Percentiles rank a stretch among this genome's conserved stretches.
Conservation (phyloP, 1,284 basidiomycete genomes). For the Ganoderma multipileum region DNA sequence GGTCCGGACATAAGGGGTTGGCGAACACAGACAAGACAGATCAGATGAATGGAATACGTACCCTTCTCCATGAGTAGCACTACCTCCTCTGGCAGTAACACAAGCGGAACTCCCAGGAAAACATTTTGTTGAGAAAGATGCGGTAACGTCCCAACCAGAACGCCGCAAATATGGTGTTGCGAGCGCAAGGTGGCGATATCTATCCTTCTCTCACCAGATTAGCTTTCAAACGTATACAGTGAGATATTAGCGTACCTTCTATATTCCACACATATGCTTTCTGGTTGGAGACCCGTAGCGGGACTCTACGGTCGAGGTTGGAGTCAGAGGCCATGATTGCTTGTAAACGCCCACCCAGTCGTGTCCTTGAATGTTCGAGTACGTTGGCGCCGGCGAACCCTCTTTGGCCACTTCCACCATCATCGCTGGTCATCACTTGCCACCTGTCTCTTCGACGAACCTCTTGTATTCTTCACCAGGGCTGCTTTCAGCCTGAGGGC, state of each 20-base stretch:
- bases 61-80: slow-evolving; percentile 86
- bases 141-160: slow-evolving; percentile 90
- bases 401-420: slow-evolving; percentile 12
- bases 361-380: slow-evolving; percentile 13
- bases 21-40: slow-evolving; percentile 7
- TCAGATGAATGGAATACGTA: slow-evolving; percentile 41
- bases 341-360: slow-evolving; percentile 11
- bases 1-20: slow-evolving; percentile 11
- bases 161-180: slow-evolving; percentile 83
- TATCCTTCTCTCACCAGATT: slow-evolving; percentile 44
- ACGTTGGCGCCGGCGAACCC: background rate
- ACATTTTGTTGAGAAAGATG: slow-evolving; percentile 97
- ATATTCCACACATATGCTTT: slow-evolving; percentile 82
- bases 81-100: slow-evolving; percentile 92
- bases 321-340: slow-evolving; percentile 30
- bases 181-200: slow-evolving; percentile 83
- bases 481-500: slow-evolving; percentile 21
- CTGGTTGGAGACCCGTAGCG: slow-evolving; percentile 70
- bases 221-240: slow-evolving; percentile 10
- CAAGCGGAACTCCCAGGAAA: slow-evolving; percentile 90
- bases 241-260: slow-evolving; percentile 56
- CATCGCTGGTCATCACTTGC: slow-evolving; percentile 20
- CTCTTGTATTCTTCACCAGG: background rate
- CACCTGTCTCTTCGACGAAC: background rate
- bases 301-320: slow-evolving; percentile 28